phyloP scores from a whole-genome alignment of 306 rosid genomes.

The Pterocarpus santalinus region DNA sequence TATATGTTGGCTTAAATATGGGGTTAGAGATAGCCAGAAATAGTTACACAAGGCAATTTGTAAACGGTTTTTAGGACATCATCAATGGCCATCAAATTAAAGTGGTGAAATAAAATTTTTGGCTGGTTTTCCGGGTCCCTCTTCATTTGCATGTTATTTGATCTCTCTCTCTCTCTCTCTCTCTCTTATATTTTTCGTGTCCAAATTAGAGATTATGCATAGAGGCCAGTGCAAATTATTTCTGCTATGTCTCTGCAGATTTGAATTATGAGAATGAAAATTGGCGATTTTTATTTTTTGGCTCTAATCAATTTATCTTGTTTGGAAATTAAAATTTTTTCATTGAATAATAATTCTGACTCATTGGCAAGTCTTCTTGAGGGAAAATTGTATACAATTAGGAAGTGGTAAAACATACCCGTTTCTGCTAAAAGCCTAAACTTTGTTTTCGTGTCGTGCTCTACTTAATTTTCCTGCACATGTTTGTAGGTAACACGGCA shows the following conservation, averaged over 20 bases:
- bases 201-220: not conserved
- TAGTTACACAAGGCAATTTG: constrained; percentile 37
- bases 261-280: not conserved
- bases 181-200: not conserved
- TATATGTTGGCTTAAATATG: constrained; percentile 29
- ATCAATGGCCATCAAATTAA: constrained; percentile 42
- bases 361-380: constrained; percentile 18
- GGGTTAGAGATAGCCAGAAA: constrained; percentile 43
- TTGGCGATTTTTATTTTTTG: no score
- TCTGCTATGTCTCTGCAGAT: constrained; percentile 17
- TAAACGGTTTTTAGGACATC: constrained; percentile 46
- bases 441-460: constrained; percentile 49
- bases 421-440: constrained; percentile 51
- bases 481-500: constrained; percentile 65
- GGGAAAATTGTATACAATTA: not conserved
- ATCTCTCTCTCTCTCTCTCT: not conserved
- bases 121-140: constrained; percentile 67
- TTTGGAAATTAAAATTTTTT: constrained; percentile 14
- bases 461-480: constrained; percentile 44
- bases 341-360: constrained; percentile 15
- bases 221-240: not conserved
- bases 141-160: constrained; percentile 20
- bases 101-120: constrained; percentile 56
- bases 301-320: not conserved
- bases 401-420: constrained; percentile 29